Percentiles rank a stretch among this genome's conserved stretches.
Conservation (phyloP, 768 basidiomycete species). For the Boletus bicolor region DNA sequence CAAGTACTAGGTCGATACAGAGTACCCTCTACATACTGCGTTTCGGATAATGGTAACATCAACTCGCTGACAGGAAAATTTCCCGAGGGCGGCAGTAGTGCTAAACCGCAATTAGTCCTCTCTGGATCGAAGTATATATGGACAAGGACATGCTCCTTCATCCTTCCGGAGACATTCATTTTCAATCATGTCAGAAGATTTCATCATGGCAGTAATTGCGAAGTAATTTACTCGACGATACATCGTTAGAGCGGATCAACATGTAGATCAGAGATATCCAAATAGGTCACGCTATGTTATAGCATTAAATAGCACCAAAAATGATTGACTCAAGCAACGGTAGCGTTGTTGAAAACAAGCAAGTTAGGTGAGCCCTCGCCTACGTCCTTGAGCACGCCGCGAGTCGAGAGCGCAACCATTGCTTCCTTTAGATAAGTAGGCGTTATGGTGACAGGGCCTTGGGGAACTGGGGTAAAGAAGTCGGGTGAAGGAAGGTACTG, state of each 20-base stretch:
- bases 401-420: constrained; percentile 57
- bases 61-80: not conserved
- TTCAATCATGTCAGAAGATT: not conserved
- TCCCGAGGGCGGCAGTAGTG: no score
- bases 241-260: constrained; percentile 8
- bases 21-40: not conserved
- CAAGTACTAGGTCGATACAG: not conserved
- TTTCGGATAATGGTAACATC: not conserved
- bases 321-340: constrained; percentile 18
- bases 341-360: constrained; percentile 81
- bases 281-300: not conserved
- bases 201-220: not conserved
- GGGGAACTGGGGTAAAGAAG: constrained; percentile 43
- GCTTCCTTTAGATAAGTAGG: constrained; percentile 78
- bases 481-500: constrained; percentile 54
- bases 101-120: no score
- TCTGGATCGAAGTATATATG: not conserved
- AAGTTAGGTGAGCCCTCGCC: constrained; percentile 60
- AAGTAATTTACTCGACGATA: constrained; percentile 8
- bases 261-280: constrained; percentile 1
- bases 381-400: constrained; percentile 43
- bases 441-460: constrained; percentile 44
- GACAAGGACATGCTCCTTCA: not conserved
- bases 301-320: constrained; percentile 3
- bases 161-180: not conserved